phyloP scores from a whole-genome alignment of 208 protist species.

The Plasmodiophora brassicae region DNA sequence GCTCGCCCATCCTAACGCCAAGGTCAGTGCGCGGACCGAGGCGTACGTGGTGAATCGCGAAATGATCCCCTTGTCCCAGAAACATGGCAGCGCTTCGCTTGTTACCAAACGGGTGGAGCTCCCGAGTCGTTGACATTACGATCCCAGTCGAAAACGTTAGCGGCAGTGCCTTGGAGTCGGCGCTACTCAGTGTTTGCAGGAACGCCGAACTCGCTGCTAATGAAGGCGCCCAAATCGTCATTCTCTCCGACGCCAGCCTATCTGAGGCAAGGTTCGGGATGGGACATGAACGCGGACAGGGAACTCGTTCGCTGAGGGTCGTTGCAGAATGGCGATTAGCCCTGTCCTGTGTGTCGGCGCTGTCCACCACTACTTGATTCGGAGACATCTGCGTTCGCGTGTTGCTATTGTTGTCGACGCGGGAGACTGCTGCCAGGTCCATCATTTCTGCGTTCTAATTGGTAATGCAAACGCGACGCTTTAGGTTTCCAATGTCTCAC shows the following conservation, averaged over 20 bases:
- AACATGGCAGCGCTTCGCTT: too few relatives aligned
- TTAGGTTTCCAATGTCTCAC: too few relatives aligned
- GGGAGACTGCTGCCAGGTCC: conserved; percentile 64
- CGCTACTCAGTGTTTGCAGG: conserved; percentile 53
- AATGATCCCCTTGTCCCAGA: too few relatives aligned
- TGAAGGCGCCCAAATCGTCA: conserved; percentile 56
- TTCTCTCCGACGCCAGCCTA: conserved; percentile 62
- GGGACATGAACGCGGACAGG: too few relatives aligned
- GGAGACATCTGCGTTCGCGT: conserved; percentile 55
- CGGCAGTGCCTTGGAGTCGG: conserved; percentile 39
- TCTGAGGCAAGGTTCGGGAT: background rate
- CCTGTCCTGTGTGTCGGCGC: conserved; percentile 63
- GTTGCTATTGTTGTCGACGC: conserved; percentile 64
- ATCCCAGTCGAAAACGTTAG: conserved; percentile 31
- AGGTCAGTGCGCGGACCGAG: too few relatives aligned
- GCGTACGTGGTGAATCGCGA: too few relatives aligned
- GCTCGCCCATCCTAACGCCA: too few relatives aligned
- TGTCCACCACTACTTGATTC: conserved; percentile 71
- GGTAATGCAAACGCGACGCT: conserved; percentile 64
- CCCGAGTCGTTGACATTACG: background rate
- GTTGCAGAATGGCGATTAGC: conserved; percentile 40
- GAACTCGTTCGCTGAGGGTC: background rate
- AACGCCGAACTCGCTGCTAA: conserved; percentile 56
- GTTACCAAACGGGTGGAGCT: background rate
- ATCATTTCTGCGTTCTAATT: conserved; percentile 50